A percentile compares a stretch with the other conserved stretches of the same genome.
Evolutionary conservation across 2,329 filamentous ascomycete species (phyloP).

Genomic region (Fusarium xyrophilum): DNA sequence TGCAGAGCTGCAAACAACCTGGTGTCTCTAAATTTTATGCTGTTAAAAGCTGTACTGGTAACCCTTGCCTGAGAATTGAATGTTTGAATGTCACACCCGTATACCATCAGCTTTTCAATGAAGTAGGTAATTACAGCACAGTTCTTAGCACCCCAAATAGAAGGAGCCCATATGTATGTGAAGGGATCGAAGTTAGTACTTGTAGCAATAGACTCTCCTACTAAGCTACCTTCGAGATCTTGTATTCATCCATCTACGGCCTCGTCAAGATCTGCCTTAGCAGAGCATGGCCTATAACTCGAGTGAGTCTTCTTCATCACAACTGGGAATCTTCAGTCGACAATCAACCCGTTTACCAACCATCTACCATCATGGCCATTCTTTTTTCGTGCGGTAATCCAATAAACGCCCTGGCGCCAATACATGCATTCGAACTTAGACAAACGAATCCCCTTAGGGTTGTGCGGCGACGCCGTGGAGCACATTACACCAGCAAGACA

Average conservation of each 20-base stretch:
- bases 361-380: slow-evolving; percentile 30
- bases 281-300: slow-evolving; percentile 33
- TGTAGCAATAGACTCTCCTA: neutral
- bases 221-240: slow-evolving; percentile 1
- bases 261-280: slow-evolving; percentile 27
- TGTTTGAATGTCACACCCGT: neutral
- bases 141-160: neutral
- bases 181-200: neutral
- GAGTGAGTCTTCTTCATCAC: slow-evolving; percentile 41
- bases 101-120: neutral
- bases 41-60: neutral
- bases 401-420: slow-evolving; percentile 41
- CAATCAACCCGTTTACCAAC: slow-evolving; percentile 37
- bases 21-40: neutral
- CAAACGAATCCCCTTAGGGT: slow-evolving; percentile 22
- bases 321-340: slow-evolving; percentile 41
- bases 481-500: slow-evolving; percentile 38
- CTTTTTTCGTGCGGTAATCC: slow-evolving; percentile 32
- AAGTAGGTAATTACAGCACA: neutral
- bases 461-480: slow-evolving; percentile 1
- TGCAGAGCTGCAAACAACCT: neutral
- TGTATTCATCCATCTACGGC: slow-evolving; percentile 30
- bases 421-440: slow-evolving; percentile 40
- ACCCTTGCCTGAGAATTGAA: neutral
- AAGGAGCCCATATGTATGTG: neutral